These are phyloP conservation scores for Tricholoma sp. DNA, from an alignment of 768 basidiomycete species.

Conservation along the genomic window DNA sequence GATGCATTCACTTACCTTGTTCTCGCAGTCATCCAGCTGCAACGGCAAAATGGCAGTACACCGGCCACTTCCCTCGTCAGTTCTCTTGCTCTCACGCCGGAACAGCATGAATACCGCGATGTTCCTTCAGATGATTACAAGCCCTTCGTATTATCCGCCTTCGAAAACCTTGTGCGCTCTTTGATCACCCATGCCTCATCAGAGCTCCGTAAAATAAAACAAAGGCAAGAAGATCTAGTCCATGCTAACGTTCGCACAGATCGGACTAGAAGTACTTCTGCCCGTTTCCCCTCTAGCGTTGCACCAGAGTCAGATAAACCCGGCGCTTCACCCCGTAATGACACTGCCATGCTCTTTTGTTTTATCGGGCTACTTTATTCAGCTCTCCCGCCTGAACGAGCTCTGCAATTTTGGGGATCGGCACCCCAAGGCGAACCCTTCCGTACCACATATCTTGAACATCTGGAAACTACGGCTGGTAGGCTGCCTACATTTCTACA, in stretches of 20 bases:
- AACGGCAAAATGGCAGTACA: conserved; percentile 34
- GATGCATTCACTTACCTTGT: conserved; percentile 75
- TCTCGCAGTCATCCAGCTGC: conserved; percentile 50
- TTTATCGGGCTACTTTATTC: conserved; percentile 81
- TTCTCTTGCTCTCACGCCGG: conserved; percentile 27
- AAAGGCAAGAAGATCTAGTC: conserved; percentile 80
- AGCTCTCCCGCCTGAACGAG: conserved; percentile 66
- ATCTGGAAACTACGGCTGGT: conserved; percentile 53
- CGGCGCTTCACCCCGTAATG: conserved; percentile 57
- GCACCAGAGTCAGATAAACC: conserved; percentile 37
- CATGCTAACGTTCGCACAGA: conserved; percentile 64
- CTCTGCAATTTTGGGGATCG: conserved; percentile 83
- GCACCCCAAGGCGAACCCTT: conserved; percentile 39
- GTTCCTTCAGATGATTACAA: conserved; percentile 48
- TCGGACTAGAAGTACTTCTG: conserved; percentile 47
- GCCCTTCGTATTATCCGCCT: conserved; percentile 48
- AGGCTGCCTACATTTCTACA: conserved; percentile 75
- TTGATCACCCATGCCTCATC: conserved; percentile 74
- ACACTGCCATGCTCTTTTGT: conserved; percentile 79
- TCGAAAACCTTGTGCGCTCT: conserved; percentile 68
- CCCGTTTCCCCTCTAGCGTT: conserved; percentile 38
- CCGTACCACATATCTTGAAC: conserved; percentile 49
- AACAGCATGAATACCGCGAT: conserved; percentile 43
- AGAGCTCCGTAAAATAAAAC: conserved; percentile 81
- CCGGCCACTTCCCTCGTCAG: conserved; percentile 32